Evolutionary conservation across 306 rosid genomes (phyloP).

Genomic region (Gillenia trifoliata): DNA sequence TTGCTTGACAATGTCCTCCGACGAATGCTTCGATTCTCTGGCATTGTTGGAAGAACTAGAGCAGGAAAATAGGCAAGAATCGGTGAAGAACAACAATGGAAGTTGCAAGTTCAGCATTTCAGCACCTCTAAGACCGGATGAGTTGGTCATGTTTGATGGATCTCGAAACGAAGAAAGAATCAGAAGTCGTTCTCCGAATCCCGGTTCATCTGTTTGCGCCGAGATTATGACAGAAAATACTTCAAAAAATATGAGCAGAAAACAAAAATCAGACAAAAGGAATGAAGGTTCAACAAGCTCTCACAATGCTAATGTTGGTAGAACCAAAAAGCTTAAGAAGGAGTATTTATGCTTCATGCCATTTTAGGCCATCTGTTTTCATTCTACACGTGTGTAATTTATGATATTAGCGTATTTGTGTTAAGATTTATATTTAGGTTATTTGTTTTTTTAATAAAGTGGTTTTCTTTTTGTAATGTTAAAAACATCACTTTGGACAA

Average conservation of each 20-base stretch:
- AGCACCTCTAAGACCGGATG: constrained; percentile 18
- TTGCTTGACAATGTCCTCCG: constrained; percentile 34
- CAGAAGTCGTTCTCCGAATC: neutral
- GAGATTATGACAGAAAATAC: neutral
- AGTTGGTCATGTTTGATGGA: constrained; percentile 18
- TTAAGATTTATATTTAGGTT: too few species aligned
- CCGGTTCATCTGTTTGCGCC: neutral
- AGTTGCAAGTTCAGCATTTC: constrained; percentile 26
- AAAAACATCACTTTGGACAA: too few species aligned
- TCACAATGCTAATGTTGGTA: neutral
- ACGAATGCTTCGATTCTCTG: constrained; percentile 30
- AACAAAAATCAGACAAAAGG: neutral
- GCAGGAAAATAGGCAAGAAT: neutral
- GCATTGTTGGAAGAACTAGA: constrained; percentile 30
- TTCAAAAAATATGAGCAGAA: constrained; percentile 1
- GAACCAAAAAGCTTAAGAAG: constrained; percentile 23
- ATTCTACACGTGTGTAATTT: neutral
- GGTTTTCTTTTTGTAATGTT: too few species aligned
- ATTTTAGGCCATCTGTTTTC: constrained; percentile 15
- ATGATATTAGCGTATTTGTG: neutral
- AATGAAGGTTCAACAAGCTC: constrained; percentile 23
- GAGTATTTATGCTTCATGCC: constrained; percentile 32
- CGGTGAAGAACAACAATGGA: constrained; percentile 10
- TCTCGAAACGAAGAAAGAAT: neutral
- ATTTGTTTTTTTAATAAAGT: too few species aligned